phyloP scores from a whole-genome alignment of 176 grass and related monocot species.

The Zoysia japonica region DNA sequence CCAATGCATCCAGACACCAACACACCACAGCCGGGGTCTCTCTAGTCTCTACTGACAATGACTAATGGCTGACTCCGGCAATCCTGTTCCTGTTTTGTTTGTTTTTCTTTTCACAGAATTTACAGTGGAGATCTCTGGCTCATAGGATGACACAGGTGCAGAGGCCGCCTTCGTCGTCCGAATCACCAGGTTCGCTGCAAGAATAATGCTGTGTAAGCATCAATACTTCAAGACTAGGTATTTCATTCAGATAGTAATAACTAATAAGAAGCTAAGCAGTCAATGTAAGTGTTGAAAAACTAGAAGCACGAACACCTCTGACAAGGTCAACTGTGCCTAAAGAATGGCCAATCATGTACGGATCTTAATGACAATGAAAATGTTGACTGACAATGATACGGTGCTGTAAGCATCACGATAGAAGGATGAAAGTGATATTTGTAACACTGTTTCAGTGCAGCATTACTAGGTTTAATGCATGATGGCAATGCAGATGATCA shows the following conservation, averaged over 20 bases:
- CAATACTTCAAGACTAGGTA: too few species aligned
- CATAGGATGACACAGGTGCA: slow-evolving; percentile 45
- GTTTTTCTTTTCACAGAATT: slow-evolving; percentile 23
- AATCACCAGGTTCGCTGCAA: too few species aligned
- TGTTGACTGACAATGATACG: neutral
- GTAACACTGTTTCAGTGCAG: neutral
- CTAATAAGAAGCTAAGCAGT: too few species aligned
- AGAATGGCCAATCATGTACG: neutral
- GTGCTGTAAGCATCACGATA: neutral
- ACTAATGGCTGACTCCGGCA: slow-evolving; percentile 32
- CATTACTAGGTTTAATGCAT: slow-evolving; percentile 26
- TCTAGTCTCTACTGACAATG: slow-evolving; percentile 14
- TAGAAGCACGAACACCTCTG: neutral
- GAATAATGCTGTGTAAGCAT: too few species aligned
- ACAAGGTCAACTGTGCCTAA: neutral
- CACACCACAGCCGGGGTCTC: neutral
- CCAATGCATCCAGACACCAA: slow-evolving; percentile 30
- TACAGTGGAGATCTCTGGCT: neutral
- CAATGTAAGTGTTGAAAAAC: too few species aligned
- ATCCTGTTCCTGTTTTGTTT: neutral
- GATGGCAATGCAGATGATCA: slow-evolving; percentile 4
- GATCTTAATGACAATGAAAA: neutral
- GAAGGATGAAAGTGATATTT: neutral
- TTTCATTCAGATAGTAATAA: too few species aligned
- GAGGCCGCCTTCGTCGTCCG: neutral